Conservation (phyloP, 495 filamentous ascomycete species). For the Neurospora tetraspora region DNA sequence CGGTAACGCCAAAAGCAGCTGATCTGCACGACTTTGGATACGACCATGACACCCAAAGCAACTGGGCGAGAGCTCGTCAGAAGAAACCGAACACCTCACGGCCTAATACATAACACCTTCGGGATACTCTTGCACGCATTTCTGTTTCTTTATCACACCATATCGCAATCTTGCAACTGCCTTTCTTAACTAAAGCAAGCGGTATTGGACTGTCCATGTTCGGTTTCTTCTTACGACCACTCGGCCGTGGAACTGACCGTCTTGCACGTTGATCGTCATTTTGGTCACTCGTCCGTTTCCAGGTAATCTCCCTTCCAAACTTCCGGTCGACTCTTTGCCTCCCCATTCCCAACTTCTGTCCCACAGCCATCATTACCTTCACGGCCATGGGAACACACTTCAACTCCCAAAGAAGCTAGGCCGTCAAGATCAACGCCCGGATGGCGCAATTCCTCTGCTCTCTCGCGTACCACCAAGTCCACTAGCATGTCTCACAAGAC, state of each 20-base stretch:
- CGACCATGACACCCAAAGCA: background rate
- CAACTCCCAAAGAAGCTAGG: background rate
- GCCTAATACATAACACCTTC: no score
- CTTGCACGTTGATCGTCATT: background rate
- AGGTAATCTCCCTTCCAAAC: background rate
- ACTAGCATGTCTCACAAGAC: background rate
- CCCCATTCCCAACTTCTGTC: background rate
- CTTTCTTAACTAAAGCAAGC: no score
- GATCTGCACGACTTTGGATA: background rate
- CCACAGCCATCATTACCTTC: background rate
- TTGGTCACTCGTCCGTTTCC: background rate
- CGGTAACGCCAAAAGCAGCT: background rate
- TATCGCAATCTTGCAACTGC: no score
- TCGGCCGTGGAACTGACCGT: background rate
- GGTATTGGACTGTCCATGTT: no score
- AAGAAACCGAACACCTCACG: no score
- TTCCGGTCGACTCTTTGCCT: background rate
- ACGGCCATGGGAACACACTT: background rate
- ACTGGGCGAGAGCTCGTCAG: background rate
- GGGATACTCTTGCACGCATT: no score
- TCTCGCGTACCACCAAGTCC: background rate
- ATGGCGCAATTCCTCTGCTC: background rate
- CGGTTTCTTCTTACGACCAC: no score
- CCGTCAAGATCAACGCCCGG: background rate
- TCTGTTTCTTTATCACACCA: no score